phyloP scores from a whole-genome alignment of 2,329 filamentous ascomycete genomes.

The Colletotrichum noveboracense region DNA sequence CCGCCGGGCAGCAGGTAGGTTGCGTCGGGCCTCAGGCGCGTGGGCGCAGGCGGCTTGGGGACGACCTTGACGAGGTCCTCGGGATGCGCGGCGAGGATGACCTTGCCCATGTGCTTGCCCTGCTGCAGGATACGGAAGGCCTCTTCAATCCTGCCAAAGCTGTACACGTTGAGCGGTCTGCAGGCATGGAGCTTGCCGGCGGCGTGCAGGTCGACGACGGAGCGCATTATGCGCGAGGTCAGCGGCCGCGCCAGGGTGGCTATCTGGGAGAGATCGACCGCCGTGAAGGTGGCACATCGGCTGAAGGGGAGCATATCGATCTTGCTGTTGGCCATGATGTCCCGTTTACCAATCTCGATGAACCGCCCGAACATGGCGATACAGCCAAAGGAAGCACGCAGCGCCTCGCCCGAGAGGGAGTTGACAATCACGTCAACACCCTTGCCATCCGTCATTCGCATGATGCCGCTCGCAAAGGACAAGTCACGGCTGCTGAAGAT shows the following conservation, averaged over 20 bases:
- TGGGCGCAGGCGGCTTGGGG: background rate
- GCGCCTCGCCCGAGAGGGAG: constrained; percentile 38
- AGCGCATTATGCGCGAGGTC: constrained; percentile 15
- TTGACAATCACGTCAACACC: constrained; percentile 39
- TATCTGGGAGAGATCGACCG: constrained; percentile 34
- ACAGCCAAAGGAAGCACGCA: constrained; percentile 42
- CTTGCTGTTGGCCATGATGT: constrained; percentile 40
- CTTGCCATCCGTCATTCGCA: constrained; percentile 24
- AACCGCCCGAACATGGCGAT: constrained; percentile 44
- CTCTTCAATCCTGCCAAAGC: constrained; percentile 30
- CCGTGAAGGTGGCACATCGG: constrained; percentile 35
- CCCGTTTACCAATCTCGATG: constrained; percentile 45
- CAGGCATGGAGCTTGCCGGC: background rate
- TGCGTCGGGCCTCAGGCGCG: constrained; percentile 21
- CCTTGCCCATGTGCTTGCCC: constrained; percentile 46
- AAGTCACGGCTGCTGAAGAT: constrained; percentile 34
- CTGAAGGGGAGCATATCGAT: constrained; percentile 50
- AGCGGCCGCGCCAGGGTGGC: constrained; percentile 17
- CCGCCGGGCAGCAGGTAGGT: constrained; percentile 36
- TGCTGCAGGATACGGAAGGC: constrained; percentile 46
- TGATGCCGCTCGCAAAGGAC: constrained; percentile 31
- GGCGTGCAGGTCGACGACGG: background rate
- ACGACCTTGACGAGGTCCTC: background rate
- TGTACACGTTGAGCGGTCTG: constrained; percentile 25
- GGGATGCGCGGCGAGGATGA: constrained; percentile 28